Percentiles rank a stretch among this genome's conserved stretches.
Evolutionary conservation across 208 protist species (phyloP).

Genomic region (Novymonas esmeraldas): DNA sequence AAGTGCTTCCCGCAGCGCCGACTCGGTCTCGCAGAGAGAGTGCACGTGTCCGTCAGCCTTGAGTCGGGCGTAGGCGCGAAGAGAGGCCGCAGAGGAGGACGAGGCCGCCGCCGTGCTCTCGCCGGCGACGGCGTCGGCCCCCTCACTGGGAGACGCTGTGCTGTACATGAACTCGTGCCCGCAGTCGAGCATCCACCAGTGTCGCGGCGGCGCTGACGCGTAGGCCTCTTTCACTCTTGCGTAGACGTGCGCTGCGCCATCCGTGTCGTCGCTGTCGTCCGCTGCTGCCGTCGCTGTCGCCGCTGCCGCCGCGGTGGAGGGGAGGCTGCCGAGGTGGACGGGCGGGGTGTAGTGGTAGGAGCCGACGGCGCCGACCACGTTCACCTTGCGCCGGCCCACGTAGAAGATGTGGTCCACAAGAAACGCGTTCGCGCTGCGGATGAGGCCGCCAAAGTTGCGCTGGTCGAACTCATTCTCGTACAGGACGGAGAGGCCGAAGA

Average conservation of each 20-base stretch:
- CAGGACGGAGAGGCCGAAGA: slow-evolving; percentile 81
- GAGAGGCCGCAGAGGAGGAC: slow-evolving; percentile 12
- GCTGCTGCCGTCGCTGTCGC: not conserved
- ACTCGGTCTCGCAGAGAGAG: slow-evolving; percentile 56
- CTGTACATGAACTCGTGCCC: slow-evolving; percentile 66
- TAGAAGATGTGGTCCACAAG: slow-evolving; percentile 83
- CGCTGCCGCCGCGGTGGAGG: not conserved
- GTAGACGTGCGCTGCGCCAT: slow-evolving; percentile 25
- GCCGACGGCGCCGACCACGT: slow-evolving; percentile 83
- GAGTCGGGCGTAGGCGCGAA: slow-evolving; percentile 39
- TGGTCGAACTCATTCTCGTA: slow-evolving; percentile 89
- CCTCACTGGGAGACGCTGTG: not conserved
- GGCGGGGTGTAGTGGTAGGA: slow-evolving; percentile 86
- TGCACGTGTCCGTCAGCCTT: slow-evolving; percentile 15
- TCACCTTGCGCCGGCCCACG: slow-evolving; percentile 77
- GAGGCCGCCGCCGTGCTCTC: not conserved
- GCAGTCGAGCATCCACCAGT: slow-evolving; percentile 79
- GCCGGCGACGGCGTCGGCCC: too few relatives aligned
- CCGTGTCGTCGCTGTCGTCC: not conserved
- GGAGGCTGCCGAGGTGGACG: slow-evolving; percentile 48
- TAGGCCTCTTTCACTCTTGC: slow-evolving; percentile 22
- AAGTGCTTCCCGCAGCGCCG: slow-evolving; percentile 27
- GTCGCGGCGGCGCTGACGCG: slow-evolving; percentile 5
- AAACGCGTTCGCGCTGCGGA: slow-evolving; percentile 90
- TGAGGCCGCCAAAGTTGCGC: slow-evolving; percentile 85